These are phyloP conservation scores for Colletotrichum tanaceti DNA, from an alignment of 2,329 filamentous ascomycete species.

Conservation along the genomic window DNA sequence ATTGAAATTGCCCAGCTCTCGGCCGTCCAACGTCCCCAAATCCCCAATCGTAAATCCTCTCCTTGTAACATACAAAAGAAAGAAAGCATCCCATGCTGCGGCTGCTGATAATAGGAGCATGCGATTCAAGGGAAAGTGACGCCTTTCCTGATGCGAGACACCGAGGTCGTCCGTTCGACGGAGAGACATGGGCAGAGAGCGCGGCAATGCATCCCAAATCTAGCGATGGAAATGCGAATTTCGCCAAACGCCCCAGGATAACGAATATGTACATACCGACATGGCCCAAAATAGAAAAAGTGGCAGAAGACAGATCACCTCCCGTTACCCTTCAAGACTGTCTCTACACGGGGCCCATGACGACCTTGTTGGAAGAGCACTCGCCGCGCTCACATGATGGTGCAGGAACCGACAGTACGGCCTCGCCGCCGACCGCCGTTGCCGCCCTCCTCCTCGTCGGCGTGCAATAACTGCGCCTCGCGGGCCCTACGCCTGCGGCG, in stretches of 20 bases:
- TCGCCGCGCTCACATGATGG: conserved; percentile 67
- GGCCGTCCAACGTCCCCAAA: not conserved
- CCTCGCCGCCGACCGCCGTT: conserved; percentile 69
- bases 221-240: conserved; percentile 15
- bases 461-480: conserved; percentile 83
- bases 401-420: conserved; percentile 71
- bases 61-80: not conserved
- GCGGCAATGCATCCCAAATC: conserved; percentile 25
- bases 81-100: not conserved
- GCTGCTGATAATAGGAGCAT: not conserved
- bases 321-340: not conserved
- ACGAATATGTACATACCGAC: conserved; percentile 3
- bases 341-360: not conserved
- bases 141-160: conserved; percentile 32
- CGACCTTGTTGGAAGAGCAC: conserved; percentile 3
- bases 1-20: not conserved
- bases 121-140: not conserved
- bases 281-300: not conserved
- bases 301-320: not conserved
- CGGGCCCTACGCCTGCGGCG: conserved; percentile 80
- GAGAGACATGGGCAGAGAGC: not conserved
- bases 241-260: not conserved
- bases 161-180: conserved; percentile 8
- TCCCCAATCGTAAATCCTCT: not conserved
- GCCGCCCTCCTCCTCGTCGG: conserved; percentile 80